Conservation (phyloP, 2,329 filamentous ascomycete species). For the Colletotrichum sp. region DNA sequence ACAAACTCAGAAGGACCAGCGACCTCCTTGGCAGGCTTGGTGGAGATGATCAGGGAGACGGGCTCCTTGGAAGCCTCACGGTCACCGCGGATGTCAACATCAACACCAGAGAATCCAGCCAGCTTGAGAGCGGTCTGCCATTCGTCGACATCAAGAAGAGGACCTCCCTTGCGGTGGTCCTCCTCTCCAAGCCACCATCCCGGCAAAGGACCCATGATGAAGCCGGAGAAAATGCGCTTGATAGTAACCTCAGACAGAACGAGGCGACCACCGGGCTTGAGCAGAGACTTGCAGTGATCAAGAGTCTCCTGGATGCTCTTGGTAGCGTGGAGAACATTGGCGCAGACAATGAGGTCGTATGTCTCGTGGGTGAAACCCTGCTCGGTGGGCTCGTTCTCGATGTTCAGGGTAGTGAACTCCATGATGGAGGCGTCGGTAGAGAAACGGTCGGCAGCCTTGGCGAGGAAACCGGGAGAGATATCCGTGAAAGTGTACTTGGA, state of each 20-base stretch:
- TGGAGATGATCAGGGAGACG: conserved; percentile 12
- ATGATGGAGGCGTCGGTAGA: conserved; percentile 24
- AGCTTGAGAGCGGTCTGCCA: conserved; percentile 13
- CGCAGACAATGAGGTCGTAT: conserved; percentile 42
- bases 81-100: conserved; percentile 16
- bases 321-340: conserved; percentile 35
- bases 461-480: conserved; percentile 46
- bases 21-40: neutral
- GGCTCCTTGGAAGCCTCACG: conserved; percentile 12
- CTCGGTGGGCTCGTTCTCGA: conserved; percentile 31
- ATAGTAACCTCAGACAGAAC: conserved; percentile 31
- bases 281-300: conserved; percentile 20
- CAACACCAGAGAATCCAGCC: conserved; percentile 18
- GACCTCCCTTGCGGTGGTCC: conserved; percentile 11
- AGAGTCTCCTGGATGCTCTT: conserved; percentile 28
- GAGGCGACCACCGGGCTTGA: conserved; percentile 34
- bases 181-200: conserved; percentile 42
- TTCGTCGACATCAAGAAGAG: neutral
- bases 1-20: neutral
- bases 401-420: conserved; percentile 30
- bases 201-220: conserved; percentile 37
- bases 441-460: conserved; percentile 37
- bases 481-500: conserved; percentile 49
- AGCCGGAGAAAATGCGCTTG: conserved; percentile 20
- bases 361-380: conserved; percentile 38